Conservation (phyloP, 2,329 filamentous ascomycete genomes). For the Fusarium sp. region DNA sequence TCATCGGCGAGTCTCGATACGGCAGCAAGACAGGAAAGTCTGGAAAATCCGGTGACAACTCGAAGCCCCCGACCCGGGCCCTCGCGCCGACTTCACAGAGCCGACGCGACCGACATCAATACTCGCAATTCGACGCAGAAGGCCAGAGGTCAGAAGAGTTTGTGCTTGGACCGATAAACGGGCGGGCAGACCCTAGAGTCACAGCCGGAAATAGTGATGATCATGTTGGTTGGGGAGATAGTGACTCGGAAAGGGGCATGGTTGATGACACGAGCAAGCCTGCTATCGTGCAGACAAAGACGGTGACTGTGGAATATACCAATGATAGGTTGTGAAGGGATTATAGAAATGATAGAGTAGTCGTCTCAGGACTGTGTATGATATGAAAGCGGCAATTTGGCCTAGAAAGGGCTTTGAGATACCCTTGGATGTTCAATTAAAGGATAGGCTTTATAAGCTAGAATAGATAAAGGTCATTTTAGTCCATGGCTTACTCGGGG, state of each 20-base stretch:
- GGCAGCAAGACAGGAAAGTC: constrained; percentile 38
- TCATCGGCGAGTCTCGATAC: constrained; percentile 43
- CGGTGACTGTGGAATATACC: constrained; percentile 38
- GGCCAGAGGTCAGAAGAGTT: constrained; percentile 8
- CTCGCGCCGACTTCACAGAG: constrained; percentile 20
- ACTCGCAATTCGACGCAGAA: constrained; percentile 37
- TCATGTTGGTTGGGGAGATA: constrained; percentile 29
- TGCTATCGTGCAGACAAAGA: constrained; percentile 38
- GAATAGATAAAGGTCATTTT: not conserved
- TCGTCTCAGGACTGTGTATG: not conserved
- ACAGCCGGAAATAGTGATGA: constrained; percentile 27
- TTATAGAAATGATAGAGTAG: not conserved
- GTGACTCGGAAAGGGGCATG: constrained; percentile 37
- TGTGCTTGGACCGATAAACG: constrained; percentile 19
- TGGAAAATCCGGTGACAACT: constrained; percentile 8
- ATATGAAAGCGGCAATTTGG: not conserved
- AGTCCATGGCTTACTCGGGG: too few relatives aligned
- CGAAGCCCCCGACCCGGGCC: constrained; percentile 18
- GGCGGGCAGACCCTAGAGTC: constrained; percentile 17
- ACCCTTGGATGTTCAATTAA: not conserved
- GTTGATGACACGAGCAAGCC: constrained; percentile 15
- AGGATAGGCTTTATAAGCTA: not conserved
- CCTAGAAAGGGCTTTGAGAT: not conserved
- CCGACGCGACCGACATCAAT: constrained; percentile 31
- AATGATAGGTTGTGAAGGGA: not conserved